Base-by-base conservation (phyloP, 2,329 filamentous ascomycete genomes). In the Didymella segeticola region DNA sequence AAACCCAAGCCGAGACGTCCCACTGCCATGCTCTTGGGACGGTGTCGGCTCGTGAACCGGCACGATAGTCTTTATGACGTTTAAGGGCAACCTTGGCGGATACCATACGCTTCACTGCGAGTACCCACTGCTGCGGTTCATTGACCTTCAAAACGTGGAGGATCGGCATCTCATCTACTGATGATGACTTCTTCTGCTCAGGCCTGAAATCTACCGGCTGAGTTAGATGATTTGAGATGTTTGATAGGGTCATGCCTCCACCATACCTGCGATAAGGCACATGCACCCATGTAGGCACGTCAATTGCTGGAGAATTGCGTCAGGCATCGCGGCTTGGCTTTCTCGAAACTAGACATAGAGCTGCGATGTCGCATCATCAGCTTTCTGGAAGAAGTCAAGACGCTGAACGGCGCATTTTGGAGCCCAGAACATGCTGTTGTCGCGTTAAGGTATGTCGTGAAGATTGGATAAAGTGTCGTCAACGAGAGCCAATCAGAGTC, bases 261-360 rank as follows among this genome's bases (percentile, higher is more conserved):
- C 20, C 27, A 11, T 29, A 10, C 12, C 11, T 26, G 34, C 41
- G 52, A 60, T 62, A 51, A 47, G 47, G 49, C 49, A 34, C 19
- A 17, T 41, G 27, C 34, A 50, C 47, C 53, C 55, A 50, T 63
- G 60, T 43, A 11, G 53, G 60, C 60, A 63, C 60, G 60, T 63
- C 60, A 63, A 51, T 43, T 31, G 23, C 26, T 22, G 25, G 31
- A 50, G 53, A 54, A 63, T 63, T 34, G 58, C 60, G 60, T 63
- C 58, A 63, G 51, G 36, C 42, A 51, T 33, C 23, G 34, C 30
- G 43, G 42, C 60, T 61, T 63, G 57, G 60, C 57, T 5, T 22
- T 26, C 1, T n/a, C 19, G 5, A n/a, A 39, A 30, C 26, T 8
- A 31, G 46, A 22, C 19, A 25, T n/a, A 29, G 10, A 11, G 42